Percentiles rank a stretch among this genome's conserved stretches.
phyloP scores from a whole-genome alignment of 2,329 filamentous ascomycete species.

The Apiospora sp. region DNA sequence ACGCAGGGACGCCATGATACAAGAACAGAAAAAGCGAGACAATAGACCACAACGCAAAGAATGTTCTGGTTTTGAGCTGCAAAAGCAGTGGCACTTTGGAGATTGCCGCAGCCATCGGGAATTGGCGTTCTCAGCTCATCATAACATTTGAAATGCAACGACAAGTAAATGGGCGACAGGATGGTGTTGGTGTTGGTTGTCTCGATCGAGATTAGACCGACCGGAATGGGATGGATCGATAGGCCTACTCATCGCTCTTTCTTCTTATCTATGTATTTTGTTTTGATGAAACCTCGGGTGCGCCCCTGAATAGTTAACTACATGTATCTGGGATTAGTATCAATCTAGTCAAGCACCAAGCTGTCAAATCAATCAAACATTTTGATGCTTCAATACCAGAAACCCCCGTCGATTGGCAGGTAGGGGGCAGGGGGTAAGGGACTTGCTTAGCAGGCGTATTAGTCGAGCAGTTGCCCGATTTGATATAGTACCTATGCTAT shows the following conservation, averaged over 20 bases:
- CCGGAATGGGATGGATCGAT: not conserved
- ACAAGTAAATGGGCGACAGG: not conserved
- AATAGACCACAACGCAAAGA: conserved; percentile 8
- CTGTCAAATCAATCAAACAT: not conserved
- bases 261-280: not conserved
- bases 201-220: not conserved
- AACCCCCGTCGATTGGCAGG: not conserved
- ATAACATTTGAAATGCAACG: not conserved
- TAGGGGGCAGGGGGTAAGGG: not conserved
- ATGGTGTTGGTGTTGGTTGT: not conserved
- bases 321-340: not conserved
- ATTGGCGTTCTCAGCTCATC: not conserved
- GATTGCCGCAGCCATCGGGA: conserved; percentile 9
- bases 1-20: conserved; percentile 13
- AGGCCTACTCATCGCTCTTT: not conserved
- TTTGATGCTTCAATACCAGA: not conserved
- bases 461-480: not conserved
- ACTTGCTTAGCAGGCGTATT: too few species aligned
- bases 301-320: not conserved
- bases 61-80: not conserved
- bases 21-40: conserved; percentile 3
- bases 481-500: not conserved
- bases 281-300: not conserved
- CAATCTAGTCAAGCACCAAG: conserved; percentile 11
- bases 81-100: conserved; percentile 19